phyloP scores from a whole-genome alignment of 2,329 filamentous ascomycete species.

The Xylaria sp. region DNA sequence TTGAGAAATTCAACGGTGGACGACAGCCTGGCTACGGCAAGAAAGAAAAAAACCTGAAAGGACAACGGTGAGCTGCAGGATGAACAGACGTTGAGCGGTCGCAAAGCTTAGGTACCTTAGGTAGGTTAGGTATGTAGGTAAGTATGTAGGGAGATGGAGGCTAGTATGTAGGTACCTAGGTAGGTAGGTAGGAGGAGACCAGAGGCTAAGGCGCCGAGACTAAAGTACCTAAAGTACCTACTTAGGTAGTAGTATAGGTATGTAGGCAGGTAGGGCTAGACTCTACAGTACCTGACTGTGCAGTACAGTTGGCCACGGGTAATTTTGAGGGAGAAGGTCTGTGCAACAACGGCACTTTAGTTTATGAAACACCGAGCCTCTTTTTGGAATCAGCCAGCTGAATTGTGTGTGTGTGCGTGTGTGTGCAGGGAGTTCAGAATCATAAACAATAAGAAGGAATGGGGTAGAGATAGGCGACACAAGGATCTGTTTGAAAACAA shows the following conservation, averaged over 20 bases:
- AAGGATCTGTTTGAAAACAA: neutral
- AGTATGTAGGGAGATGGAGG: neutral
- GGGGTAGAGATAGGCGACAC: neutral
- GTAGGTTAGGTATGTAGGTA: constrained; percentile 1
- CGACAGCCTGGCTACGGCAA: constrained; percentile 8
- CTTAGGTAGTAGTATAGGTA: constrained; percentile 2
- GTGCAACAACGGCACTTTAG: constrained; percentile 32
- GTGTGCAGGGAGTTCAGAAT: neutral
- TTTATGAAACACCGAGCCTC: constrained; percentile 27
- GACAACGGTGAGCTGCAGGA: constrained; percentile 5
- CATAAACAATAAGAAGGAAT: neutral
- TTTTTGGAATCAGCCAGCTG: neutral
- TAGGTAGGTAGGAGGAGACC: neutral
- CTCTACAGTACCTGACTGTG: neutral
- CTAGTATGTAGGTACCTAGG: constrained; percentile 2
- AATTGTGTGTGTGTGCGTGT: neutral
- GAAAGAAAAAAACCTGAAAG: neutral
- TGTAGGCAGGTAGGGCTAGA: constrained; percentile 9
- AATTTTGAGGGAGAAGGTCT: constrained; percentile 31
- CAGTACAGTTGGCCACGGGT: constrained; percentile 14
- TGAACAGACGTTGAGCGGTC: constrained; percentile 15
- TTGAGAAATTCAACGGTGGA: constrained; percentile 11
- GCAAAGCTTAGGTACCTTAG: constrained; percentile 21
- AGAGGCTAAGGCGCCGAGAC: neutral
- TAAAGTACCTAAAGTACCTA: neutral